These are phyloP conservation scores for Beauveria asiatica DNA, from an alignment of 2,329 filamentous ascomycete species.

Conservation along the genomic window DNA sequence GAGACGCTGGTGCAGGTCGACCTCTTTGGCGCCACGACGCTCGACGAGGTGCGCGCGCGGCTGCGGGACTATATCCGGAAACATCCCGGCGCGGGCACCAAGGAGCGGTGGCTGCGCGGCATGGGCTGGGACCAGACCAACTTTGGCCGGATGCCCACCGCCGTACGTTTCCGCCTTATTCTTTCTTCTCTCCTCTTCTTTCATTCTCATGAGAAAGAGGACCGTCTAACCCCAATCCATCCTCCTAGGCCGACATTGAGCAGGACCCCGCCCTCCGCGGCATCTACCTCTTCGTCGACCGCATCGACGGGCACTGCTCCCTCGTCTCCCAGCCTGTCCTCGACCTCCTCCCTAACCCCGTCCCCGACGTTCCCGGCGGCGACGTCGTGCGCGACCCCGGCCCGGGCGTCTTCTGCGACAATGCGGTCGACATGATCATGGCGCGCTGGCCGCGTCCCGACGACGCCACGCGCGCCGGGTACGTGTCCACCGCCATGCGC, in stretches of 20 bases:
- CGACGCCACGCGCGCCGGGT: constrained; percentile 41
- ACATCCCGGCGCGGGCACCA: constrained; percentile 43
- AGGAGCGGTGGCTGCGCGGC: constrained; percentile 54
- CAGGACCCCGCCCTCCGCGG: constrained; percentile 42
- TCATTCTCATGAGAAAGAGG: no score
- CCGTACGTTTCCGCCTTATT: constrained; percentile 32
- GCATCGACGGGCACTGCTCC: constrained; percentile 61
- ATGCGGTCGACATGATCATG: constrained; percentile 57
- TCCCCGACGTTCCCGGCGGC: constrained; percentile 51
- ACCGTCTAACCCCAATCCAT: not conserved
- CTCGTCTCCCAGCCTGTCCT: constrained; percentile 61
- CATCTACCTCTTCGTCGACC: constrained; percentile 59
- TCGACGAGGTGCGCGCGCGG: constrained; percentile 45
- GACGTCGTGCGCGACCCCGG: constrained; percentile 54
- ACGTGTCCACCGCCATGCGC: constrained; percentile 51
- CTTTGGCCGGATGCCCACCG: constrained; percentile 57
- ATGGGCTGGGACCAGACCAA: constrained; percentile 64
- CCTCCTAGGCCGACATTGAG: constrained; percentile 42
- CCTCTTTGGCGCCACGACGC: constrained; percentile 49
- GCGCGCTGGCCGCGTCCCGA: constrained; percentile 49
- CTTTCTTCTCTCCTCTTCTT: no score
- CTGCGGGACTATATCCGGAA: constrained; percentile 41
- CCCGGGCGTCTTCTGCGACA: constrained; percentile 64
- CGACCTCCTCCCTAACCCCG: constrained; percentile 44
- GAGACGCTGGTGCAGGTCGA: constrained; percentile 59